These are phyloP conservation scores for Penicillium freii DNA, from an alignment of 2,329 filamentous ascomycete genomes.

Conservation along the genomic window DNA sequence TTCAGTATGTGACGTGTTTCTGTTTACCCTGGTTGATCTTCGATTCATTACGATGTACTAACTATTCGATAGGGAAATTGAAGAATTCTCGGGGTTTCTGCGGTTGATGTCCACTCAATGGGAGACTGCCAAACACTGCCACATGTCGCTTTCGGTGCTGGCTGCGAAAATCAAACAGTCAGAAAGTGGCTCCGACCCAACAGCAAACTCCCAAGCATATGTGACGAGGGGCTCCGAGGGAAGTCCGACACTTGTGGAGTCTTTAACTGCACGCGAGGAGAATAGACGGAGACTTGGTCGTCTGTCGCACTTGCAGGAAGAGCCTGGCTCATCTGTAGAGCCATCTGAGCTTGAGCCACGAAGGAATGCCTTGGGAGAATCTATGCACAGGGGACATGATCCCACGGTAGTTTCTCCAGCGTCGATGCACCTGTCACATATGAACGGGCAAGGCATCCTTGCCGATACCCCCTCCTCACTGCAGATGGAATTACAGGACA, in stretches of 20 bases:
- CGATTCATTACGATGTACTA: neutral
- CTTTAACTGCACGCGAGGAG: neutral
- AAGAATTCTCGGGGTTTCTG: conserved; percentile 33
- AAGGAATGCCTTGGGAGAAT: neutral
- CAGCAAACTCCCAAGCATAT: conserved; percentile 11
- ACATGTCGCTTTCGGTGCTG: conserved; percentile 36
- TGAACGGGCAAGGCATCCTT: neutral
- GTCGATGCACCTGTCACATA: neutral
- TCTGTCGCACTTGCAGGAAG: neutral
- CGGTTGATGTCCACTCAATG: conserved; percentile 39
- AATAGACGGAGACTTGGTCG: neutral
- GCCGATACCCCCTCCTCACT: conserved; percentile 2
- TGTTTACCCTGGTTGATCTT: neutral
- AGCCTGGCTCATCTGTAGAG: neutral
- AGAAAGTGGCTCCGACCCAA: neutral
- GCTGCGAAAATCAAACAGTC: conserved; percentile 32
- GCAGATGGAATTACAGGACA: conserved; percentile 12
- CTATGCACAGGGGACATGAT: neutral
- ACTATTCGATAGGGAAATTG: conserved; percentile 33
- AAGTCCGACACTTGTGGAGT: neutral
- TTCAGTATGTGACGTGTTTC: conserved; percentile 24
- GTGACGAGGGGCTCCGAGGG: conserved; percentile 3
- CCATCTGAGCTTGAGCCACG: neutral
- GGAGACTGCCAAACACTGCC: conserved; percentile 43
- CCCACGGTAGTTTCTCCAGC: too few relatives aligned